phyloP scores from a whole-genome alignment of 2,329 filamentous ascomycete species.

The Trichoderma sp. region DNA sequence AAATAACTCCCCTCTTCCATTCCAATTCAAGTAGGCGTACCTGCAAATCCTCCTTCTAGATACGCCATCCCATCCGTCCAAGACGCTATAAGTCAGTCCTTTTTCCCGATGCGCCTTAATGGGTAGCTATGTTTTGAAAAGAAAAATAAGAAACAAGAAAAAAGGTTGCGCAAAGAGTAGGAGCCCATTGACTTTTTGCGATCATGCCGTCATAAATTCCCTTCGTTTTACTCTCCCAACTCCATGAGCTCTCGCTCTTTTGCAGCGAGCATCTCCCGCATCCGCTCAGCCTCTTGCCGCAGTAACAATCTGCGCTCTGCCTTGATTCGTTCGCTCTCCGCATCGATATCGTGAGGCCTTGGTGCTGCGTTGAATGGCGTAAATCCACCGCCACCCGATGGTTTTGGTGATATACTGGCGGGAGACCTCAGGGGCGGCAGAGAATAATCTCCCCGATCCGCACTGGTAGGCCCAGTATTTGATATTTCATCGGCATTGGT shows the following conservation, averaged over 20 bases:
- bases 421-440: constrained; percentile 48
- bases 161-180: constrained; percentile 6
- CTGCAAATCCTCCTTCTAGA: neutral
- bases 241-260: constrained; percentile 70
- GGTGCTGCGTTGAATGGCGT: constrained; percentile 36
- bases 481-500: constrained; percentile 30
- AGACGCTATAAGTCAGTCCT: neutral
- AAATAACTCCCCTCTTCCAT: neutral
- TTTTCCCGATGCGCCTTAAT: neutral
- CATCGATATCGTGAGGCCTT: constrained; percentile 30
- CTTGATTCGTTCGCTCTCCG: constrained; percentile 54
- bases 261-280: constrained; percentile 69
- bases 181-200: constrained; percentile 31
- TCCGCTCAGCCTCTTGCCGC: constrained; percentile 72
- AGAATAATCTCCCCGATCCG: constrained; percentile 42
- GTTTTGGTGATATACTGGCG: constrained; percentile 40
- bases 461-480: constrained; percentile 34
- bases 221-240: constrained; percentile 30
- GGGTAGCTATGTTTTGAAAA: neutral
- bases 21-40: neutral
- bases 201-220: constrained; percentile 13
- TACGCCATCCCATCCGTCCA: neutral
- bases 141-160: neutral
- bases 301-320: constrained; percentile 66
- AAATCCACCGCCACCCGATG: constrained; percentile 41